Percentiles rank a stretch among this genome's conserved stretches.
phyloP scores from a whole-genome alignment of 176 grass and related monocot species.

The Chrysopogon serrulatus region DNA sequence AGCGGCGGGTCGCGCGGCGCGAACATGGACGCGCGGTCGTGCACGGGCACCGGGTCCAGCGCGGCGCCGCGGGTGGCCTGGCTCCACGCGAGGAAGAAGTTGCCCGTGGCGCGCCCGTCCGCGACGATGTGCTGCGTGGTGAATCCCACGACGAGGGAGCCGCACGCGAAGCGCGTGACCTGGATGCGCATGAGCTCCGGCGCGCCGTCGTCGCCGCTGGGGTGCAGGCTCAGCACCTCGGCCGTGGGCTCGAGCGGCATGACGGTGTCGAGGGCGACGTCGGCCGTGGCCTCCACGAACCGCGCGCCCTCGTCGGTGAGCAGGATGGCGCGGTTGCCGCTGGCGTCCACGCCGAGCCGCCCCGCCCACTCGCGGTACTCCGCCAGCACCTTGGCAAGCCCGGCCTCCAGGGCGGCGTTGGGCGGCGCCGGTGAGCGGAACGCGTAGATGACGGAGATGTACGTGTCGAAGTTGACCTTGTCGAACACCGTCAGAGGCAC shows the following conservation, averaged over 20 bases:
- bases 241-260: neutral
- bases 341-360: neutral
- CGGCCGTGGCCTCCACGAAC: neutral
- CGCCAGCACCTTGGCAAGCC: neutral
- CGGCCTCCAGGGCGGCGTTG: neutral
- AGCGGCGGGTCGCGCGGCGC: neutral
- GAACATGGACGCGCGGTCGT: neutral
- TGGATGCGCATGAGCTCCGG: slow-evolving; percentile 9
- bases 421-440: neutral
- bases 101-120: neutral
- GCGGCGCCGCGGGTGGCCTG: slow-evolving; percentile 1
- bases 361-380: slow-evolving; percentile 8
- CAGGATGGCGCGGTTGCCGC: neutral
- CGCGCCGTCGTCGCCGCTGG: neutral
- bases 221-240: neutral
- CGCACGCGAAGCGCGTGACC: slow-evolving; percentile 2
- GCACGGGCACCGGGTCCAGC: neutral
- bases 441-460: neutral
- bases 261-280: neutral
- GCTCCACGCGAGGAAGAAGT: neutral
- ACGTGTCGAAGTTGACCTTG: neutral
- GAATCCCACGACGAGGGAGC: neutral
- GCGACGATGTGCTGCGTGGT: slow-evolving; percentile 7
- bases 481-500: neutral
- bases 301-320: neutral